Conservation (phyloP, 139 green algal genomes). For the Chlamydomonas sphaeroides region DNA sequence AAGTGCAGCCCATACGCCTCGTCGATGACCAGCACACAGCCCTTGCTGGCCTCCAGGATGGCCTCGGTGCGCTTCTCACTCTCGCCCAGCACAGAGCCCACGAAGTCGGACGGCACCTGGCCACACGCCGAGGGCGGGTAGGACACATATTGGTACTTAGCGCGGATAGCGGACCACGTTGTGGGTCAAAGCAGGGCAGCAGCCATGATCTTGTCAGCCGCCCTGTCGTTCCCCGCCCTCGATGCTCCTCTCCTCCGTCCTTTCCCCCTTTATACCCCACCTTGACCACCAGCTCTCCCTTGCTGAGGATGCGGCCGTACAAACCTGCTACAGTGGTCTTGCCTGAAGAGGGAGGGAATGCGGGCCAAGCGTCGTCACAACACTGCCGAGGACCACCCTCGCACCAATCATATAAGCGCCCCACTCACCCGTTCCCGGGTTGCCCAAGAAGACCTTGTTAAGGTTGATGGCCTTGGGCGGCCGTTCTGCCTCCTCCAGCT, state of each 20-base stretch:
- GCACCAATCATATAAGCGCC: no score
- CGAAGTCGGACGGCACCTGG: slow-evolving; percentile 56
- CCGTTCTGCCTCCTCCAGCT: slow-evolving; percentile 58
- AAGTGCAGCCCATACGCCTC: slow-evolving; percentile 60
- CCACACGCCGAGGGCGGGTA: no score
- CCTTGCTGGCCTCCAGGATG: slow-evolving; percentile 53
- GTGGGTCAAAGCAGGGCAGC: no score
- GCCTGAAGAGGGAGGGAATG: no score
- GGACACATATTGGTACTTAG: no score
- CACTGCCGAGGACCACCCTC: no score
- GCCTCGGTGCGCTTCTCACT: slow-evolving; percentile 58
- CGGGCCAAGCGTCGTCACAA: no score
- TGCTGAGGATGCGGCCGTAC: slow-evolving; percentile 59
- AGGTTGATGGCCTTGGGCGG: slow-evolving; percentile 54
- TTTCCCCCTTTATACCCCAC: no score
- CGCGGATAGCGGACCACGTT: no score
- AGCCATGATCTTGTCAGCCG: no score
- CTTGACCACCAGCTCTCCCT: slow-evolving; percentile 63
- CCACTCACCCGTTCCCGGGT: slow-evolving; percentile 61
- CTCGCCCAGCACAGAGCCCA: slow-evolving; percentile 53
- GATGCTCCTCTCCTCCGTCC: no score
- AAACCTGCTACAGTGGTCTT: slow-evolving; percentile 65
- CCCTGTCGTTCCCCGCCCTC: no score
- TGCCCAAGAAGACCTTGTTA: slow-evolving; percentile 67
- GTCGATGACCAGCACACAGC: slow-evolving; percentile 68